Evolutionary conservation across 306 rosid genomes (phyloP).

Genomic region (Gastrolobium bilobum): DNA sequence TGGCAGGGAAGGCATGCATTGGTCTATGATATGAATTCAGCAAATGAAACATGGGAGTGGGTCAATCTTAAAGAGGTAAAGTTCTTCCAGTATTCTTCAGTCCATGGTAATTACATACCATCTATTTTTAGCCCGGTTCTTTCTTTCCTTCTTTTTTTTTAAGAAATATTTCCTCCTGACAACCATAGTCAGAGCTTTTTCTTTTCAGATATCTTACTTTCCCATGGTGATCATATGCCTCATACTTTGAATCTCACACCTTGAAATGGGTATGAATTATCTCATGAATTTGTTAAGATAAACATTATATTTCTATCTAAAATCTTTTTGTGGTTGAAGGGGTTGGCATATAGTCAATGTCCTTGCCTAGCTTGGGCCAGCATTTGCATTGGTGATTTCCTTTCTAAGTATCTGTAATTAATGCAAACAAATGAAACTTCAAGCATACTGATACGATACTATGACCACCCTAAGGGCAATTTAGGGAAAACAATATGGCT

Average conservation of each 20-base stretch:
- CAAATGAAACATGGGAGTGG: slow-evolving; percentile 91
- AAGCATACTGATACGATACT: neutral
- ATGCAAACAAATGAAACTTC: slow-evolving; percentile 34
- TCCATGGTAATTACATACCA: neutral
- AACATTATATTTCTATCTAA: slow-evolving; percentile 12
- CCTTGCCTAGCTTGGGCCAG: slow-evolving; percentile 1
- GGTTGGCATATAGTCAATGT: slow-evolving; percentile 3
- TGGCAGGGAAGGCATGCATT: slow-evolving; percentile 79
- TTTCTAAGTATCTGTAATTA: slow-evolving; percentile 2
- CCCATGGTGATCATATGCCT: slow-evolving; percentile 5
- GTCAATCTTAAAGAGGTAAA: slow-evolving; percentile 85
- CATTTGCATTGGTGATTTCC: neutral
- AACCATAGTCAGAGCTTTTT: slow-evolving; percentile 7
- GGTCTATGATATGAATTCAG: slow-evolving; percentile 77
- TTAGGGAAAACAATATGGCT: too few species aligned
- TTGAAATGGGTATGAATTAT: slow-evolving; percentile 3
- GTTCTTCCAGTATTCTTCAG: neutral
- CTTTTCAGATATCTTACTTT: neutral
- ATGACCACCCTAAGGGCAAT: too few species aligned
- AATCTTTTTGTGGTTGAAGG: slow-evolving; percentile 26
- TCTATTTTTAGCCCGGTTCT: neutral
- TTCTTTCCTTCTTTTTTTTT: neutral
- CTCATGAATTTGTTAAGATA: slow-evolving; percentile 15
- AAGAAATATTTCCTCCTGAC: slow-evolving; percentile 2
- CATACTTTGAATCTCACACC: slow-evolving; percentile 9